phyloP scores from a whole-genome alignment of 768 basidiomycete genomes.

The Boletellus ananas region DNA sequence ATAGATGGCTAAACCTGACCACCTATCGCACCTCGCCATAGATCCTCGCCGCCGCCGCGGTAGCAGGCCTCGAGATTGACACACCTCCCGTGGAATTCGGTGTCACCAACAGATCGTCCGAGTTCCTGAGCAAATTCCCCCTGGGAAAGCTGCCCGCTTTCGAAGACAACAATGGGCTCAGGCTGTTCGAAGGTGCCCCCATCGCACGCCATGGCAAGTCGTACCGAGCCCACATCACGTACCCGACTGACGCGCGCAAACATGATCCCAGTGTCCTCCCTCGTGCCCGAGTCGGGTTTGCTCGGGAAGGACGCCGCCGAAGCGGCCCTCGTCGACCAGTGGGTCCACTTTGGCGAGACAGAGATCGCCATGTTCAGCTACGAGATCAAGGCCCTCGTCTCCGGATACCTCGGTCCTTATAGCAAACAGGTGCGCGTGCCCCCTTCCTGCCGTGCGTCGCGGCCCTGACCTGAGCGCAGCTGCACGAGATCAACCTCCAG shows the following conservation, averaged over 20 bases:
- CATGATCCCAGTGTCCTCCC: conserved; percentile 18
- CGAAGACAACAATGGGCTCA: conserved; percentile 21
- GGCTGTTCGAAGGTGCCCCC: conserved; percentile 25
- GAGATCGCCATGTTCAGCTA: conserved; percentile 25
- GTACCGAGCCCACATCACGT: not conserved
- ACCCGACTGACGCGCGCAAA: not conserved
- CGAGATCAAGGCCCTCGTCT: conserved; percentile 14
- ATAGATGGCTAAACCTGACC: not conserved
- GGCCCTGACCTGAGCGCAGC: conserved; percentile 5
- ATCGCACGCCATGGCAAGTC: conserved; percentile 29
- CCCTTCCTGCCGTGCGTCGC: not conserved
- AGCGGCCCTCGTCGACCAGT: conserved; percentile 29
- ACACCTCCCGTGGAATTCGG: conserved; percentile 17
- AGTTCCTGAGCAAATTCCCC: conserved; percentile 29
- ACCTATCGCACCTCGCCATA: conserved; percentile 1
- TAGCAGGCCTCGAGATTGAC: conserved; percentile 27
- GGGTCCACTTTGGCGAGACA: conserved; percentile 28
- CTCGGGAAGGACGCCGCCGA: conserved; percentile 22
- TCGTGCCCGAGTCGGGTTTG: conserved; percentile 25
- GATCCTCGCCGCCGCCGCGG: conserved; percentile 24
- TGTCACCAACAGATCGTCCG: conserved; percentile 25
- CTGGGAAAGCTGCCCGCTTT: conserved; percentile 28
- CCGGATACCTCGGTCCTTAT: conserved; percentile 19
- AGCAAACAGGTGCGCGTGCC: conserved; percentile 17
- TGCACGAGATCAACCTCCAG: conserved; percentile 12